Percentiles rank a stretch among this genome's conserved stretches.
These are phyloP conservation scores for Pseudevernia furfuracea DNA, from an alignment of 495 filamentous ascomycete species.

Conservation along the genomic window DNA sequence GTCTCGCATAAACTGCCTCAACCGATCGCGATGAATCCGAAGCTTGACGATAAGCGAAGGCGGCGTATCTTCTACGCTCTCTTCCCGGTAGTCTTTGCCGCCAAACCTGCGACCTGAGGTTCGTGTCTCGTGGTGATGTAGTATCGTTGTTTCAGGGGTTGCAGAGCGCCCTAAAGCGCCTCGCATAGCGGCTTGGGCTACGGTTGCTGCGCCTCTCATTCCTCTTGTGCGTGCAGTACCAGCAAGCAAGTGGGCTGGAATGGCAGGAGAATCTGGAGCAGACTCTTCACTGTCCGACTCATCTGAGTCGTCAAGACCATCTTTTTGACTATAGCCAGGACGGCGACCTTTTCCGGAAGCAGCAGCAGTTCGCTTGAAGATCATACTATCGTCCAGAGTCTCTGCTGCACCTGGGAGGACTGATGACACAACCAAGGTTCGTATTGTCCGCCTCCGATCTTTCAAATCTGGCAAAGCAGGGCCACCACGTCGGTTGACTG, in stretches of 20 bases:
- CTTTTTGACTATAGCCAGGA: slow-evolving; percentile 42
- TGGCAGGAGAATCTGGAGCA: slow-evolving; percentile 75
- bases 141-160: slow-evolving; percentile 67
- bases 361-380: slow-evolving; percentile 63
- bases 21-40: slow-evolving; percentile 54
- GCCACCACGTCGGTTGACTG: slow-evolving; percentile 85
- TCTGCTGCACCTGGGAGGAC: slow-evolving; percentile 80
- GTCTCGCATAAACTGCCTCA: slow-evolving; percentile 52
- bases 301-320: slow-evolving; percentile 74
- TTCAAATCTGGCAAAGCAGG: slow-evolving; percentile 94
- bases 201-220: slow-evolving; percentile 76
- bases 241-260: slow-evolving; percentile 54
- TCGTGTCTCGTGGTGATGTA: slow-evolving; percentile 67
- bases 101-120: slow-evolving; percentile 54
- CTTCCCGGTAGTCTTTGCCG: slow-evolving; percentile 56
- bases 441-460: slow-evolving; percentile 83
- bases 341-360: slow-evolving; percentile 50
- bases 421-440: slow-evolving; percentile 82
- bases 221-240: slow-evolving; percentile 81
- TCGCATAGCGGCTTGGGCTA: slow-evolving; percentile 64
- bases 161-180: slow-evolving; percentile 78
- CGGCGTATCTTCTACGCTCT: slow-evolving; percentile 55
- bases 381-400: slow-evolving; percentile 72
- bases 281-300: slow-evolving; percentile 85
- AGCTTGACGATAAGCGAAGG: slow-evolving; percentile 64